Conservation (phyloP, 306 rosid species). For the Lathyrus sativus region DNA sequence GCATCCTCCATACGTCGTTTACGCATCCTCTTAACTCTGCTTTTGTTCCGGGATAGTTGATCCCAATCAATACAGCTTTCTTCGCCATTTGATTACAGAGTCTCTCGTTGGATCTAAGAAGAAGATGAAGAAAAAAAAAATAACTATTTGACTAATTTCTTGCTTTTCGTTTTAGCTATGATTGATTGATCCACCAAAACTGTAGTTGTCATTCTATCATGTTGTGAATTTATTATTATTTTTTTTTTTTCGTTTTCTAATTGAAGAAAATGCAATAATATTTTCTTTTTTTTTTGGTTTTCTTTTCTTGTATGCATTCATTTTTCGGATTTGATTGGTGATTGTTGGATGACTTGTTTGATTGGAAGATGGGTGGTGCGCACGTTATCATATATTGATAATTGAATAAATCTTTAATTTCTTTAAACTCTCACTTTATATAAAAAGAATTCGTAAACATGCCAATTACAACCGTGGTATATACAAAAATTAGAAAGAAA, state of each 20-base stretch:
- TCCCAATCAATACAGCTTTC: constrained; percentile 85
- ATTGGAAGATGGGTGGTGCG: too few relatives aligned
- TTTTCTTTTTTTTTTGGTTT: not conserved
- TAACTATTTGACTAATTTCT: not conserved
- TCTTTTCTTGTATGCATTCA: too few relatives aligned
- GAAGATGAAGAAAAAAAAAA: not conserved
- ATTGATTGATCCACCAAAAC: not conserved
- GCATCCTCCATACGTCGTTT: constrained; percentile 79
- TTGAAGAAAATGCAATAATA: not conserved
- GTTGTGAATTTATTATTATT: not conserved
- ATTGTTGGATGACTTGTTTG: too few relatives aligned
- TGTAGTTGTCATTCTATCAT: not conserved
- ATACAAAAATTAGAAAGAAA: too few relatives aligned
- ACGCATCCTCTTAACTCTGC: constrained; percentile 84
- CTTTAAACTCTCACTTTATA: too few relatives aligned
- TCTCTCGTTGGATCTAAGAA: not conserved
- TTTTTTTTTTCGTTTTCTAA: not conserved
- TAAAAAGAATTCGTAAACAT: too few relatives aligned
- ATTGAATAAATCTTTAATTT: too few relatives aligned
- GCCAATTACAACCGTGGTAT: too few relatives aligned
- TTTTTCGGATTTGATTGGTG: too few relatives aligned
- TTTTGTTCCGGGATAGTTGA: constrained; percentile 86
- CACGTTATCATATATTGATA: too few relatives aligned
- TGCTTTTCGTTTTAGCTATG: not conserved
- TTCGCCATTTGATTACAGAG: constrained; percentile 50